These are phyloP conservation scores for Chaetomiaceae sp. DNA, from an alignment of 2,329 filamentous ascomycete species.

Conservation along the genomic window DNA sequence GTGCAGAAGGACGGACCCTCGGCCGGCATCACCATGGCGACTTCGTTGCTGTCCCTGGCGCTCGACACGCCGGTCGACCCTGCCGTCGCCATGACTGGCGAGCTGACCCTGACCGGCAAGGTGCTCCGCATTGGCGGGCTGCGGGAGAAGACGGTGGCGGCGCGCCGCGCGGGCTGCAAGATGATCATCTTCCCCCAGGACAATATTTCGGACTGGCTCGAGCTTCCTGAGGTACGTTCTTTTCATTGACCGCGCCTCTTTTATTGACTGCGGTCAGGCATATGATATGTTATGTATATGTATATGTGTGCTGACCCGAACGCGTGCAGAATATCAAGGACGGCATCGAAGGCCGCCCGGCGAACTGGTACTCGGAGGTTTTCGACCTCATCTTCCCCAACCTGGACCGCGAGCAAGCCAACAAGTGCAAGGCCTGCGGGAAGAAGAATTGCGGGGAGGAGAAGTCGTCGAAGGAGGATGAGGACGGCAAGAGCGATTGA, in stretches of 20 bases:
- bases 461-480: constrained; percentile 45
- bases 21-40: constrained; percentile 98
- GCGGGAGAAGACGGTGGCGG: constrained; percentile 95
- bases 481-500: constrained; percentile 27
- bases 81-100: constrained; percentile 94
- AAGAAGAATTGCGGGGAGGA: constrained; percentile 44
- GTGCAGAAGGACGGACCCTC: constrained; percentile 91
- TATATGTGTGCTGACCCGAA: no score
- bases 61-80: constrained; percentile 73
- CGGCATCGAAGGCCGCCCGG: constrained; percentile 84
- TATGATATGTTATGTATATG: no score
- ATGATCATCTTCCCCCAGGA: constrained; percentile 93
- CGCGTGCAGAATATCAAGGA: constrained; percentile 85
- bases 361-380: constrained; percentile 89
- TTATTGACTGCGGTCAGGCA: no score
- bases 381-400: constrained; percentile 86
- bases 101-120: constrained; percentile 94
- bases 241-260: no score
- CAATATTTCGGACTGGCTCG: constrained; percentile 94
- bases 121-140: constrained; percentile 90
- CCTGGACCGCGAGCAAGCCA: constrained; percentile 67
- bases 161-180: constrained; percentile 82
- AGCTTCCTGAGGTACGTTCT: constrained; percentile 79
- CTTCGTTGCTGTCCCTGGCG: constrained; percentile 77
- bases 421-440: constrained; percentile 61